phyloP scores from a whole-genome alignment of 768 basidiomycete genomes.

The Gyrodon lividus region DNA sequence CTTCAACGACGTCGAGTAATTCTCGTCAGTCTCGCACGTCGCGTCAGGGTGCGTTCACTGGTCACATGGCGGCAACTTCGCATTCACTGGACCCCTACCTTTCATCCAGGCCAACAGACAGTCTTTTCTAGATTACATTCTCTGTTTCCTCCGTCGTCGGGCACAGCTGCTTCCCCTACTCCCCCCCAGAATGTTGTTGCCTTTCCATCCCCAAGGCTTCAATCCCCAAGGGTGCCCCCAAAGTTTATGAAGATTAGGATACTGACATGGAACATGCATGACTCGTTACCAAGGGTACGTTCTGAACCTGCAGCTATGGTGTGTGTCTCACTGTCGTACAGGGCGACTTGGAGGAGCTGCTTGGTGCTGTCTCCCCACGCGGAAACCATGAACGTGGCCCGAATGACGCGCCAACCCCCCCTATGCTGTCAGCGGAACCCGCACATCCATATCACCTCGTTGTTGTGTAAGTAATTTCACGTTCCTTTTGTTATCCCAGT shows the following conservation, averaged over 20 bases:
- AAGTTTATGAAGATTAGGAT: slow-evolving; percentile 66
- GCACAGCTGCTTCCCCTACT: slow-evolving; percentile 17
- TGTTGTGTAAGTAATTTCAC: slow-evolving; percentile 56
- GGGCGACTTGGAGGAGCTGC: slow-evolving; percentile 72
- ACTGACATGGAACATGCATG: slow-evolving; percentile 86
- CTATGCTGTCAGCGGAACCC: slow-evolving; percentile 47
- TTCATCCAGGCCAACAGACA: slow-evolving; percentile 34
- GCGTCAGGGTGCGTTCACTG: slow-evolving; percentile 7
- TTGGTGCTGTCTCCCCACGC: slow-evolving; percentile 55
- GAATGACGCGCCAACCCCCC: slow-evolving; percentile 35
- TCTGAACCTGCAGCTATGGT: neutral
- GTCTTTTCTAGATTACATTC: slow-evolving; percentile 53
- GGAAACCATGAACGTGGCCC: slow-evolving; percentile 32
- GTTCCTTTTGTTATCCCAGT: neutral
- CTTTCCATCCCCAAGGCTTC: slow-evolving; percentile 23
- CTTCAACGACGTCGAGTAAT: neutral
- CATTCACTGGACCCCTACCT: neutral
- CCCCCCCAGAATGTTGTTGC: slow-evolving; percentile 20
- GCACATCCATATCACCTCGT: slow-evolving; percentile 75
- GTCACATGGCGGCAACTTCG: neutral
- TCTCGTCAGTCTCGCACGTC: neutral
- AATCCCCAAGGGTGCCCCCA: slow-evolving; percentile 25
- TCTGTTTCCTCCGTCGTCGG: slow-evolving; percentile 44
- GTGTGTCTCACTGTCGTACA: slow-evolving; percentile 27
- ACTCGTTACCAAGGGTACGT: slow-evolving; percentile 69